These are phyloP conservation scores for Coffea humblotiana DNA, from an alignment of 305 asterid species.

Conservation along the genomic window DNA sequence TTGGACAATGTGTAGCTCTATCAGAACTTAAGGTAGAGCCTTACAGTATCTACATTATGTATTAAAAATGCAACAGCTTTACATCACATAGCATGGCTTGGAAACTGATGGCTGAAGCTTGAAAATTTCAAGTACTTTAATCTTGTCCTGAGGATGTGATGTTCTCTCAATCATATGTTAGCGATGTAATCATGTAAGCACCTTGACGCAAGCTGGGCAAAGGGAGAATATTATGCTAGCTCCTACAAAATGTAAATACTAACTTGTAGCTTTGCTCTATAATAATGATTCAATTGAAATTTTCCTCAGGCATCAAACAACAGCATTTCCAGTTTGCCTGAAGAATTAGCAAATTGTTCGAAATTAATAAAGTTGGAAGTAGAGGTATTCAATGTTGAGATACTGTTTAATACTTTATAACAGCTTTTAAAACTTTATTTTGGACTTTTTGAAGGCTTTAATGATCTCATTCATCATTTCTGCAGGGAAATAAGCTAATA, in stretches of 20 bases:
- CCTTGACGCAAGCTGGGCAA: background rate
- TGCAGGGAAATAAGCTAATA: constrained; percentile 86
- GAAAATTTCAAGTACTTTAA: background rate
- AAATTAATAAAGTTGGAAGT: constrained; percentile 72
- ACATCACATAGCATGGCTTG: background rate
- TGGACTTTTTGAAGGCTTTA: constrained; percentile 8
- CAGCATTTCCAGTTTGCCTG: constrained; percentile 78
- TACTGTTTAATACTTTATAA: constrained; percentile 16
- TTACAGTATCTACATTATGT: background rate
- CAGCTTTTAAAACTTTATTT: background rate
- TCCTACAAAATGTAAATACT: background rate
- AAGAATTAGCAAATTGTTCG: constrained; percentile 76
- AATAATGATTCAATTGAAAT: constrained; percentile 20
- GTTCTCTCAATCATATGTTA: background rate
- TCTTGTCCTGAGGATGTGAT: background rate
- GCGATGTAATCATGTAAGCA: background rate
- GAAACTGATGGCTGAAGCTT: background rate
- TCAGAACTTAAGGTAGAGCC: constrained; percentile 77
- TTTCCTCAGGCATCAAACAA: constrained; percentile 86
- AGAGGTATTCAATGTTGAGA: constrained; percentile 52
- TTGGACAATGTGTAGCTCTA: constrained; percentile 66
- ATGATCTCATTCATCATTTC: constrained; percentile 26
- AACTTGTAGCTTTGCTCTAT: background rate
- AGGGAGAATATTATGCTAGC: background rate
- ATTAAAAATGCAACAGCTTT: background rate